Base-by-base conservation (phyloP, 805 yeast species). In the Citeromyces matritensis region DNA sequence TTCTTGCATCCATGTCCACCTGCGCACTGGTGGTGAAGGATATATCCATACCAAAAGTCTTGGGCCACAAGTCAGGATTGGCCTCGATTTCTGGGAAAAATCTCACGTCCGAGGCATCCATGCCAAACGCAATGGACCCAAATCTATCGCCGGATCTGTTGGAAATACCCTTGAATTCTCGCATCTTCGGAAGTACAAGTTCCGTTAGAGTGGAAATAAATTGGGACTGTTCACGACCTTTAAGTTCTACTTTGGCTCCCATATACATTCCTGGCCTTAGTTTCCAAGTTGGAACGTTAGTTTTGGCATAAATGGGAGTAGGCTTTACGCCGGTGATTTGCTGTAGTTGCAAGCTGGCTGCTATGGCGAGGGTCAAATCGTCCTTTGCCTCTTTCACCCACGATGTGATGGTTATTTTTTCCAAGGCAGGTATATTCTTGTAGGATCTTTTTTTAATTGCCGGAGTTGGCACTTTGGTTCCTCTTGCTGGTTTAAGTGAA, bases 241-340 rank as follows among this genome's bases (percentile, higher is more conserved):
- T 61, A 34, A 93, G 58, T 36, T 67, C 70, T 9, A 77, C 76
- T 47, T 81, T 80, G 33, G 93, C 94, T 33, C 98, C 99, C 72
- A 93, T 80, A 31, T 77, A 77, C 63, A 73, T 76, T 26, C 95
- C 95, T 30, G 74, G 74, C 53, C 96, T 73, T 33, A 86, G 65
- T 42, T 75, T 74, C 95, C 95, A 86, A 29, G 71, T 67, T 33
- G 86, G 78, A 23, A 83, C 81, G 54, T 84, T 84, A 7, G 82
- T 65, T 47, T 71, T 79, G 27, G 93, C 78, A 48, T 61, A 80
- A 11, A 84, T 59, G 15, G 78, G 67, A 37, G 63, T 58, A 25
- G 96, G 85, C 51, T 84, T 82, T 38, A 66, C 73, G 38, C 94
- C 94, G n/a, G 98, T 88, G 45, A 91, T 80, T 52, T 88, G 97